Evolutionary conservation across 2,329 filamentous ascomycete genomes (phyloP).

Genomic region (Cytospora piceae): DNA sequence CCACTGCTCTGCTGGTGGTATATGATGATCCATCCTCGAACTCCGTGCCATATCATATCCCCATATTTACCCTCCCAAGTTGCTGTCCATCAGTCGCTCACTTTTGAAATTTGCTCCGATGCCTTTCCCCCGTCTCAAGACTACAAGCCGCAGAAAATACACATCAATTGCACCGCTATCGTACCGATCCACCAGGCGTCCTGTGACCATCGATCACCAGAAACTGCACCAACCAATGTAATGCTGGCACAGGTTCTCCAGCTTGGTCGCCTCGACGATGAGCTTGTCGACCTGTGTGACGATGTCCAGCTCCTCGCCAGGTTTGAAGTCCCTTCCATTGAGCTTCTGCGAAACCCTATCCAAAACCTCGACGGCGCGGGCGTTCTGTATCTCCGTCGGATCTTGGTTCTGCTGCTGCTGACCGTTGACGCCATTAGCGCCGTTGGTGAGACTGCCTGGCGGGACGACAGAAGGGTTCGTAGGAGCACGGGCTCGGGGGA

Average conservation of each 20-base stretch:
- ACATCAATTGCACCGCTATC: constrained; percentile 4
- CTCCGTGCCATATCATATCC: constrained; percentile 3
- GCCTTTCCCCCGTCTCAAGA: not conserved
- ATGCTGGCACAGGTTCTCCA: constrained; percentile 98
- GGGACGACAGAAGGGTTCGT: constrained; percentile 60
- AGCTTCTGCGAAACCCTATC: constrained; percentile 93
- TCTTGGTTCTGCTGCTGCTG: constrained; percentile 42
- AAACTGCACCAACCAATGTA: constrained; percentile 99
- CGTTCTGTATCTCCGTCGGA: constrained; percentile 82
- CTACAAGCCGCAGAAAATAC: not conserved
- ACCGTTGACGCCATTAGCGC: constrained; percentile 42
- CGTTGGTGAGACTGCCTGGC: constrained; percentile 39
- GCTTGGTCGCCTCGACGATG: constrained; percentile 90
- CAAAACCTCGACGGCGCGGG: constrained; percentile 87
- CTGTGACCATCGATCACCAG: constrained; percentile 66
- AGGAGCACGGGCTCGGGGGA: constrained; percentile 55
- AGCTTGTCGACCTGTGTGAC: constrained; percentile 92
- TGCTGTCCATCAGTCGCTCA: not conserved
- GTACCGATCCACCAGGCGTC: not conserved
- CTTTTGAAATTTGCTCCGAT: not conserved
- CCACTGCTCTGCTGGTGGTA: constrained; percentile 1
- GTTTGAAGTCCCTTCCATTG: constrained; percentile 90
- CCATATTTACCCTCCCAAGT: not conserved
- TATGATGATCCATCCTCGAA: constrained; percentile 6
- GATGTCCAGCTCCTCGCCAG: constrained; percentile 80